These are phyloP conservation scores for Scedosporium aurantiacum DNA, from an alignment of 2,329 filamentous ascomycete genomes.

Conservation along the genomic window DNA sequence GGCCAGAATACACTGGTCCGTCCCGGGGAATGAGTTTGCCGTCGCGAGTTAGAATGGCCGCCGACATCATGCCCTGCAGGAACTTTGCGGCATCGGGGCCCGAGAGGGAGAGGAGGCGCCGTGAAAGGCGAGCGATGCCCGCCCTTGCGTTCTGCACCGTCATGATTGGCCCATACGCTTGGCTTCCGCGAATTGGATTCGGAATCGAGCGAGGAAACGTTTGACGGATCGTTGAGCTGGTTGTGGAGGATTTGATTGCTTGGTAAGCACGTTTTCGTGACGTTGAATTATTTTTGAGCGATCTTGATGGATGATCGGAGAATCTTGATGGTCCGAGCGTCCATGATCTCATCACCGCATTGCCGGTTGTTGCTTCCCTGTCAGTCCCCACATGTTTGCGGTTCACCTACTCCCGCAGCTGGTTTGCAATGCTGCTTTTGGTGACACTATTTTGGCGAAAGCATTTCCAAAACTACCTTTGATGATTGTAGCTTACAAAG, in stretches of 20 bases:
- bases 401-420: not conserved
- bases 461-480: not conserved
- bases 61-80: slow-evolving; percentile 78
- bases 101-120: slow-evolving; percentile 66
- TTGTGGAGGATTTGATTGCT: not conserved
- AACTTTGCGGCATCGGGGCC: slow-evolving; percentile 74
- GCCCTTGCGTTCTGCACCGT: slow-evolving; percentile 15
- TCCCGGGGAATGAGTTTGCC: slow-evolving; percentile 17
- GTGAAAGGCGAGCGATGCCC: slow-evolving; percentile 49
- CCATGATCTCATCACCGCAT: not conserved
- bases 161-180: not conserved
- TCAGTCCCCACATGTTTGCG: not conserved
- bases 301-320: not conserved
- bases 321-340: not conserved
- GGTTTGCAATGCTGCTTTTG: not conserved
- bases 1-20: slow-evolving; percentile 64
- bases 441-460: not conserved
- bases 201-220: not conserved
- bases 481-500: not conserved
- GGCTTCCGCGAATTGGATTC: not conserved
- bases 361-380: not conserved
- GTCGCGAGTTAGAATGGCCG: slow-evolving; percentile 41
- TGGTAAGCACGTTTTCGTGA: not conserved
- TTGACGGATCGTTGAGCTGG: not conserved
- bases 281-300: not conserved